Percentiles rank a stretch among this genome's conserved stretches.
Evolutionary conservation across 305 asterid species (phyloP).

Genomic region (Fraxinus nigra): DNA sequence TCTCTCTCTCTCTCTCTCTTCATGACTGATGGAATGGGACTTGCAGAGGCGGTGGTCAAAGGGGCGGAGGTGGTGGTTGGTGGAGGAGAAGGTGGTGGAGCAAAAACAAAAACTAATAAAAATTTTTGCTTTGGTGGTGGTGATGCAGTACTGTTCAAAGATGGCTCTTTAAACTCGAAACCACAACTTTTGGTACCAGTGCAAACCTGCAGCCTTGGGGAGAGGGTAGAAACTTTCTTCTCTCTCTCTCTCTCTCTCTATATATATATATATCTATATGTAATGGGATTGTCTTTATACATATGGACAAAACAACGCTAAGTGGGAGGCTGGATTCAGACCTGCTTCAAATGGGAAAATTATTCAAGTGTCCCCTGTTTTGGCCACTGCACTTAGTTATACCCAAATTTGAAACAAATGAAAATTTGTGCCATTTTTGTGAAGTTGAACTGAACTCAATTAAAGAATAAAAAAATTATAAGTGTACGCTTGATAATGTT

Average conservation of each 20-base stretch:
- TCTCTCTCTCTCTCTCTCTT: background rate
- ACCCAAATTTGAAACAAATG: constrained; percentile 12
- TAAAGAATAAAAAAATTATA: background rate
- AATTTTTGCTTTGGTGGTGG: background rate
- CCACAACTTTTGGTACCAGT: constrained; percentile 48
- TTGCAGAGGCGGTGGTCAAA: constrained; percentile 25
- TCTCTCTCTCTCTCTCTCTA: background rate
- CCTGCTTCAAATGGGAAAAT: constrained; percentile 30
- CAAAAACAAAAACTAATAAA: background rate
- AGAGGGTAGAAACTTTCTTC: constrained; percentile 32
- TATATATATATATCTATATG: constrained; percentile 7
- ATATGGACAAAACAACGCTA: constrained; percentile 41
- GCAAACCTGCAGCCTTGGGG: constrained; percentile 46
- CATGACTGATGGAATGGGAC: constrained; percentile 21
- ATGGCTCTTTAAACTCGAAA: constrained; percentile 24
- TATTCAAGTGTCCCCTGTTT: constrained; percentile 32
- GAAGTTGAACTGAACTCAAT: background rate
- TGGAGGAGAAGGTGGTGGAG: background rate
- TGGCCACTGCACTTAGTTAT: constrained; percentile 9
- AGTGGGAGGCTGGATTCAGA: constrained; percentile 40
- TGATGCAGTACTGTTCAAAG: background rate
- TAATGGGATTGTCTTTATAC: constrained; percentile 27
- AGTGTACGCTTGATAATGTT: background rate
- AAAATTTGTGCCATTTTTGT: background rate
- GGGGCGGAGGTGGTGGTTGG: constrained; percentile 7